Conservation (phyloP, 176 grass and related monocot species). For the Zea mays region Zm-B73-REFERENCE-NAM-5.0 NC_050103.1:139297001-139297500, state of each 20-base stretch:
- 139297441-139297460: too few species aligned
- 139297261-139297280: slow-evolving; percentile 40
- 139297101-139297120: not conserved
- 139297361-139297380: slow-evolving; percentile 69
- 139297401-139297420: slow-evolving; percentile 80
- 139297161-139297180: slow-evolving; percentile 9
- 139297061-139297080: not conserved
- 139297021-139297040: slow-evolving; percentile 32
- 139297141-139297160: not conserved
- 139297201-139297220: not conserved
- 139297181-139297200: not conserved
- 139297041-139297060: slow-evolving; percentile 32
- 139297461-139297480: too few species aligned
- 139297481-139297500: slow-evolving; percentile 18
- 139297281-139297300: not conserved
- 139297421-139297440: slow-evolving; percentile 37
- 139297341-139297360: slow-evolving; percentile 49
- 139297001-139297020: not conserved
- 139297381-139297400: slow-evolving; percentile 83
- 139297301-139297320: not conserved
- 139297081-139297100: not conserved
- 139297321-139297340: too few species aligned
- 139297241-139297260: not conserved
- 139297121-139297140: not conserved
- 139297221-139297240: not conserved